Evolutionary conservation across 306 rosid genomes (phyloP), one percentile per base, ranked within the genome.

Genomic region (Cicer arietinum): DNA sequence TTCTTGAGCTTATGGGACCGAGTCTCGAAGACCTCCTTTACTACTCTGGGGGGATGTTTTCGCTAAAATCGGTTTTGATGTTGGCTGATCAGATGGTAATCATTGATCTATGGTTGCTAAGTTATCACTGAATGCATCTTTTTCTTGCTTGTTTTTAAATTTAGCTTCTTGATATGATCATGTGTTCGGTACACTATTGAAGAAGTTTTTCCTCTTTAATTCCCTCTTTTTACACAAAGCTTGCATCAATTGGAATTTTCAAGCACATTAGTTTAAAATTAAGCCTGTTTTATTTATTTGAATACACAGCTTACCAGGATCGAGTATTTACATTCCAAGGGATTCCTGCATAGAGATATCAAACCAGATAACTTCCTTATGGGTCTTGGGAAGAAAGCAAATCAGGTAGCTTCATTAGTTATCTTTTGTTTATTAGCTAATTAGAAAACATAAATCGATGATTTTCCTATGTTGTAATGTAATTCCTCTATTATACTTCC

Each of bases 351-450:
- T 16, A 90, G 98, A 87, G 98, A 94, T 67, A 90, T 94, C 67
- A 94, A 94, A 76, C 96, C 96, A 1, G 98, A 94, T 87, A 91
- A 94, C 84, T 91, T 91, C 80, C 96, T 94, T 54, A 91, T 91
- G 97, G 97, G 98, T 61, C 95, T 94, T 67, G 96, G 97, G 51
- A 92, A 90, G 80, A 94, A 91, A 85, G 93, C 97, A 71, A 94
- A 84, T 80, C 91, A 88, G 95, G 98, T 94, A 68, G 37, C 74
- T 43, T 64, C 47, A 71, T 74, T 57, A 12, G 35, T 30, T 9
- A 67, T 67, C 30, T 25, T 71, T 73, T 66, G 60, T 44, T 67
- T 17, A 43, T 11, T 62, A 16, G 20, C 18, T 65, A 17, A 43
- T 8, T 62, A 16, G 20, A n/a, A 65, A 17, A 42, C 50, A 71